Base-by-base conservation (phyloP, 805 yeast species). In the Ogataea sp. region DNA sequence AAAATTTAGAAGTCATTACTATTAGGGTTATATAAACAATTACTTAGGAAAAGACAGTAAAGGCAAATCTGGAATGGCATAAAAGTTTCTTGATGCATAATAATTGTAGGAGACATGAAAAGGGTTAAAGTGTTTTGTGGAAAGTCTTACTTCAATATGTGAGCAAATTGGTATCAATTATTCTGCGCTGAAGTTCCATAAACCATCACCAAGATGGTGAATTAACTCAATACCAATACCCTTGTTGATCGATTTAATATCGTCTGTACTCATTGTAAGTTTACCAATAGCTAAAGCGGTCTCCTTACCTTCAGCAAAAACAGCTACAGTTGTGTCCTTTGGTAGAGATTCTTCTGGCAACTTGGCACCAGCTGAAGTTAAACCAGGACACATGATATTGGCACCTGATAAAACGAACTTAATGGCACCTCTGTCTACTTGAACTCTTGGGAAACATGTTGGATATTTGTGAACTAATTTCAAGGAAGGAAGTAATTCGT, bases 371-470 rank as follows among this genome's bases (percentile, higher is more conserved):
- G 81, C 71, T 16, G 93, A 79, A 0, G 96, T 87, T 46, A 87
- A 70, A 16, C 96, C 96, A 3, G 96, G 96, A 62, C 96, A 89
- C 97, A 89, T 89, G 53, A 89, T 84, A 55, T 89, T 89, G 23
- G 97, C 96, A 41, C 97, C 97, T 4, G 95, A 82, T n/a, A 89
- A 65, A 20, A 89, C 93, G 55, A 89, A 89, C 61, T 89, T 89
- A 58, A 89, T 89, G 38, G 97, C 97, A 42, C 97, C 97, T 57
- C 96, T 73, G 54, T 89, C 97, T 11, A 90, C 97, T 55, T 80
- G 84, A 33, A 89, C 94, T 27, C 74, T 65, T 18, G 96, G 96
- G 64, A 89, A 89, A 28, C 80, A 75, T 9, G 73, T 70, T 5
- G 97, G 96, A 55, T 81, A 85, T 58, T 78, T 78, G 62, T 87